Evolutionary conservation across 352 stramenopile species (phyloP).

Genomic region (Globisporangium middletonii): DNA sequence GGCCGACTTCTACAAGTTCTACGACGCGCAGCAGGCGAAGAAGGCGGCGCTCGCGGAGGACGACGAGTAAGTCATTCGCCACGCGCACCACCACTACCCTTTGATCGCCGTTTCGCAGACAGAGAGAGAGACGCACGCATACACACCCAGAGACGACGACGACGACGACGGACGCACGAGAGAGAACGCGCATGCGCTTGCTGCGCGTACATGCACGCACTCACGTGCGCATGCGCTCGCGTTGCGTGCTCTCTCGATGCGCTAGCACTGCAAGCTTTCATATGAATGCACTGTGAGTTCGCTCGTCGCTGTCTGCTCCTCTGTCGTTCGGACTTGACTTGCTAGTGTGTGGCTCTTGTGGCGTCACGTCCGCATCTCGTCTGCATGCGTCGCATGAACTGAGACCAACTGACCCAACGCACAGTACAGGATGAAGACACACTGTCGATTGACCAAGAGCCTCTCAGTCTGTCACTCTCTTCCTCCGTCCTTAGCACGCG

Average conservation of each 20-base stretch:
- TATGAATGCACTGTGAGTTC: neutral
- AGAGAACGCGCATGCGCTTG: neutral
- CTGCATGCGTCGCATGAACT: no score
- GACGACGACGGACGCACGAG: no score
- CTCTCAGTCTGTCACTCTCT: neutral
- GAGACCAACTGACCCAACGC: no score
- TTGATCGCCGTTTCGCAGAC: neutral
- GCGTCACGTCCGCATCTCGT: no score
- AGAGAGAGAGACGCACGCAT: no score
- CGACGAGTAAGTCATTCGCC: conserved; percentile 13
- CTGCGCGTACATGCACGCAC: neutral
- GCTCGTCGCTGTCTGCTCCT: no score
- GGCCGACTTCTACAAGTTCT: conserved; percentile 77
- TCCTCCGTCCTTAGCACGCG: conserved; percentile 32
- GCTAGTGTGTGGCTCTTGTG: no score
- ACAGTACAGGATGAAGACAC: no score
- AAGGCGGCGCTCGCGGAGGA: conserved; percentile 43
- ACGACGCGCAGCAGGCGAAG: conserved; percentile 65
- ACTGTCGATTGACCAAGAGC: neutral
- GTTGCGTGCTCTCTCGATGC: neutral
- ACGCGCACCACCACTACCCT: neutral
- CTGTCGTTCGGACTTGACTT: no score
- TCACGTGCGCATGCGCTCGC: neutral
- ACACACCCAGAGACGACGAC: no score
- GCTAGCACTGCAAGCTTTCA: no score